phyloP scores from a whole-genome alignment of 768 basidiomycete genomes.

The Pleurotus platypus region DNA sequence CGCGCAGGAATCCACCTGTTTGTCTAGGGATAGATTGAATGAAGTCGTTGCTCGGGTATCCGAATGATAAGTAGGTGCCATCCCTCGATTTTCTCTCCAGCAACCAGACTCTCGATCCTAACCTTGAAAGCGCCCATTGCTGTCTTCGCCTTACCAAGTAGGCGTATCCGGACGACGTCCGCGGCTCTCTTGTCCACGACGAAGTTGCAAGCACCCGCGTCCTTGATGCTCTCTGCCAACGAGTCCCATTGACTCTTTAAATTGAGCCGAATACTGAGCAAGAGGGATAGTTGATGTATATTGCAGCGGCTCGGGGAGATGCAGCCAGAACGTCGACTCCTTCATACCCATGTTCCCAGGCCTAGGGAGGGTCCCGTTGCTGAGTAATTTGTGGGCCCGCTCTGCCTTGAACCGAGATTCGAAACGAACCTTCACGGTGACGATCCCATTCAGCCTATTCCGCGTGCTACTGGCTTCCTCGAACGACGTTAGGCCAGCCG shows the following conservation, averaged over 20 bases:
- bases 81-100: conserved; percentile 43
- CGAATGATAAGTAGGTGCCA: conserved; percentile 53
- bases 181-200: too few relatives aligned
- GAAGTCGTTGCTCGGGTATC: conserved; percentile 22
- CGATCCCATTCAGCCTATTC: conserved; percentile 21
- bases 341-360: conserved; percentile 20
- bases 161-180: conserved; percentile 14
- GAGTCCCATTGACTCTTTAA: conserved; percentile 45
- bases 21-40: conserved; percentile 26
- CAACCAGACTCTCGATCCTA: conserved; percentile 49
- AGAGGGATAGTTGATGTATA: conserved; percentile 45
- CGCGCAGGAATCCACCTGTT: conserved; percentile 40
- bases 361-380: conserved; percentile 20
- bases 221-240: conserved; percentile 30
- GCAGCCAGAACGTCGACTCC: conserved; percentile 30
- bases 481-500: conserved; percentile 16
- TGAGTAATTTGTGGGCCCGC: conserved; percentile 30
- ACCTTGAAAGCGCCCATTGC: conserved; percentile 57
- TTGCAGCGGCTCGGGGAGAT: conserved; percentile 44
- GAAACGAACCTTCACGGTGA: conserved; percentile 41
- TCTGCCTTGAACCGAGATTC: conserved; percentile 45
- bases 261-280: conserved; percentile 51
- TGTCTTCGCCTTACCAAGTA: conserved; percentile 40
- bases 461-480: conserved; percentile 19
- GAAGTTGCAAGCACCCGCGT: conserved; percentile 24